Percentiles rank a stretch among this genome's conserved stretches.
phyloP scores from a whole-genome alignment of 345 rosid genomes.

The Pelargonium nanum region DNA sequence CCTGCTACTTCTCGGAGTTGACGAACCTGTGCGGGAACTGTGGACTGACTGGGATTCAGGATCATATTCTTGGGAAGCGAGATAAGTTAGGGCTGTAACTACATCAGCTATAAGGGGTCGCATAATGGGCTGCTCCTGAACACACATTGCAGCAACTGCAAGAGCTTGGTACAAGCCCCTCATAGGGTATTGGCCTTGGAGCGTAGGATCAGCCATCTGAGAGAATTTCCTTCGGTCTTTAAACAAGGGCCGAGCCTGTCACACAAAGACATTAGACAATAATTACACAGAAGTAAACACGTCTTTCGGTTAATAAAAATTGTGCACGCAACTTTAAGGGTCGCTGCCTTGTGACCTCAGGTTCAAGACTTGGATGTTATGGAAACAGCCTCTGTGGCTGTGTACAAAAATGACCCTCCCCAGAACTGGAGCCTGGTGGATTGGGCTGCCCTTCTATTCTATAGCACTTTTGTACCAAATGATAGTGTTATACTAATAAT shows the following conservation, averaged over 20 bases:
- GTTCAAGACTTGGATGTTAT: too few relatives aligned
- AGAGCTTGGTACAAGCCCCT: slow-evolving; percentile 66
- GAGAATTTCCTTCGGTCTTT: slow-evolving; percentile 52
- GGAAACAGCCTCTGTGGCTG: too few relatives aligned
- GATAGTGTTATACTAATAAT: too few relatives aligned
- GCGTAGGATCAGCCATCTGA: slow-evolving; percentile 64
- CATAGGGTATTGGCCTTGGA: slow-evolving; percentile 56
- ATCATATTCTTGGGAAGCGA: slow-evolving; percentile 41
- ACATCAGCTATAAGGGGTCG: slow-evolving; percentile 63
- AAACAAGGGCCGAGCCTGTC: slow-evolving; percentile 63
- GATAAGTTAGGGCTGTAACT: slow-evolving; percentile 55
- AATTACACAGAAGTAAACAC: too few relatives aligned
- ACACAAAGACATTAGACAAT: not conserved
- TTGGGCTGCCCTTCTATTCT: too few relatives aligned
- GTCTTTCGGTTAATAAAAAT: too few relatives aligned
- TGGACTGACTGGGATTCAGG: slow-evolving; percentile 33
- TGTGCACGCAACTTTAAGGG: too few relatives aligned
- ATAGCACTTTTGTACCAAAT: too few relatives aligned
- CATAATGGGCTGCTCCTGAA: slow-evolving; percentile 64
- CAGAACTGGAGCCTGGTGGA: too few relatives aligned
- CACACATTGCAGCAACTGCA: slow-evolving; percentile 76
- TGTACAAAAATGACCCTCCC: too few relatives aligned
- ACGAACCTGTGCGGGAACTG: slow-evolving; percentile 20
- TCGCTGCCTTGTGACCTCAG: too few relatives aligned
- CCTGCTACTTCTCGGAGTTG: slow-evolving; percentile 40